Conservation (phyloP, 2,329 filamentous ascomycete genomes). For the Fusarium graminum region DNA sequence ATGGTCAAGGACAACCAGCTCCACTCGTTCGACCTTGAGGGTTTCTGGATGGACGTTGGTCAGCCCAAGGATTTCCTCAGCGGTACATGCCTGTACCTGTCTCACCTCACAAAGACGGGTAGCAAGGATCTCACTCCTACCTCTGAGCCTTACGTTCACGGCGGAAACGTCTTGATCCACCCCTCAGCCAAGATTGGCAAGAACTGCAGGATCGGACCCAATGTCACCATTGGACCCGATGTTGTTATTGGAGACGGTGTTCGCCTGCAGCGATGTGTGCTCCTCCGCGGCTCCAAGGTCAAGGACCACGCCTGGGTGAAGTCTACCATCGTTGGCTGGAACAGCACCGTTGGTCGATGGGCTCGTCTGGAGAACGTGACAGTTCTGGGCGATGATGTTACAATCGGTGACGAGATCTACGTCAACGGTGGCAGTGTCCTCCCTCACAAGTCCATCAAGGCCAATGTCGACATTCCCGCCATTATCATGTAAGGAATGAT, state of each 20-base stretch:
- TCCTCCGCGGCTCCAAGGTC: conserved; percentile 90
- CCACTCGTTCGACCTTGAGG: conserved; percentile 95
- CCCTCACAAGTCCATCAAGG: conserved; percentile 99
- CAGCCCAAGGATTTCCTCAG: conserved; percentile 99
- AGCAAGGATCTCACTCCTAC: conserved; percentile 84
- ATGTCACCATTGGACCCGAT: conserved; percentile 94
- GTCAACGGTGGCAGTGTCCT: conserved; percentile 96
- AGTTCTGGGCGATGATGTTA: conserved; percentile 97
- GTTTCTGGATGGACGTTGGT: conserved; percentile 99
- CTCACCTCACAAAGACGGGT: conserved; percentile 89
- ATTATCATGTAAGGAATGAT: conserved; percentile 73
- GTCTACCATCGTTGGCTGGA: conserved; percentile 98
- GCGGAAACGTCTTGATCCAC: conserved; percentile 96
- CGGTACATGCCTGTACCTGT: conserved; percentile 95
- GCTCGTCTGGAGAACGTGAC: conserved; percentile 97
- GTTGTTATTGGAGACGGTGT: conserved; percentile 95
- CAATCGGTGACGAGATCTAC: conserved; percentile 97
- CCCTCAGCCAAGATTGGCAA: conserved; percentile 95
- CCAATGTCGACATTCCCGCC: conserved; percentile 86
- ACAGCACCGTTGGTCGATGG: conserved; percentile 95
- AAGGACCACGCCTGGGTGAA: conserved; percentile 99
- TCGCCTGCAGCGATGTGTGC: conserved; percentile 90
- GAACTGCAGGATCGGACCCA: conserved; percentile 97
- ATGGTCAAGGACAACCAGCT: conserved; percentile 90
- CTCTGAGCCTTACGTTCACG: conserved; percentile 84